Base-by-base conservation (phyloP, 2,329 filamentous ascomycete species). In the Penicillium digitatum region DNA sequence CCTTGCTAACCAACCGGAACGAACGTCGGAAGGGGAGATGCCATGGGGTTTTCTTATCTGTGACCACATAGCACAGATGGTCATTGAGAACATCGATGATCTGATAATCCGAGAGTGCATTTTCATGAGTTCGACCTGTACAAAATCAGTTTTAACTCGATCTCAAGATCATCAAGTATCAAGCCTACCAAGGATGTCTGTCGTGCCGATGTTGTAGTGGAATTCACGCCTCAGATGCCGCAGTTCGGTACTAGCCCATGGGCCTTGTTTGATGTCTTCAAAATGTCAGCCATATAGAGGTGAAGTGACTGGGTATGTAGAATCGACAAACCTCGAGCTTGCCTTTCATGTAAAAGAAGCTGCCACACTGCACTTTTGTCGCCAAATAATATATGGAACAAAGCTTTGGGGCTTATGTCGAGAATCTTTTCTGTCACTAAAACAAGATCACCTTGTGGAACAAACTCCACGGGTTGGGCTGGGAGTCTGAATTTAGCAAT, bases 361-460 rank as follows among this genome's bases (percentile, higher is more conserved):
- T 94, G 90, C 75, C 96, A 99, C 37, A 97, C 87, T 32, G 92
- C 90, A 70, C 90, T 95, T 75, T 93, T 95, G 73, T 99, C 94
- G 35, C 94, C 94, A 72, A 97, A 99, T 48, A 99, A 82, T 16
- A 97, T 89, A 68, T 97, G 93, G 72, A 97, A 99, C 55, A 96
- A 85, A 0, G 90, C 90, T 72, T 99, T 97, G 44, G 94, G 88
- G 59, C 90, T 95, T 57, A 97, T 87, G 62, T 95, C 88, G 70
- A 95, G 96, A 61, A 90, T 83, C 58, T 89, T 85, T 70, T 95
- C 89, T 1, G 89, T 84, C 8, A 87, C 87, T 62, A 87, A 82
- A 60, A 83, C 81, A 49, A 87, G 84, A 83, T 95, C 92, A 50
- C 87, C 89, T 58, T 88, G 83, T 1, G 94, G 94, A 55, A 90